Evolutionary conservation across 495 filamentous ascomycete genomes (phyloP), one percentile per base, ranked within the genome.

Genomic region (Tuber borchii): DNA sequence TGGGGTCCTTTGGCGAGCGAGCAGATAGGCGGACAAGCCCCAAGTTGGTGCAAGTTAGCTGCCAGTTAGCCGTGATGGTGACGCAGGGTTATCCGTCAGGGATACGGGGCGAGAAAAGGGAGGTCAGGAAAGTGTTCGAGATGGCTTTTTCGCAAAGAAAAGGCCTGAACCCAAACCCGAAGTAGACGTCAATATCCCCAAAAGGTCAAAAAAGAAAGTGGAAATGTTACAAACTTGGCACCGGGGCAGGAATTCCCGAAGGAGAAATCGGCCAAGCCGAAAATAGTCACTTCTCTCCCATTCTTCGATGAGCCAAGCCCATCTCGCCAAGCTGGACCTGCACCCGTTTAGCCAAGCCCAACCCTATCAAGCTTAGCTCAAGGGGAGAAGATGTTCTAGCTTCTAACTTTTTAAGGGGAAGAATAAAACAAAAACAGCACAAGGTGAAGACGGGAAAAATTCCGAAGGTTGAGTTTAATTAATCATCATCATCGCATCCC

Each of bases 271-370:
- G 56, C 56, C 17, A 65, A 65, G 12, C 26, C 56, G 2, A 65
- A 65, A 65, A 34, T 31, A 34, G 56, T 65, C 31, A 7, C 56
- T 65, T 14, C 51, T 31, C 51, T 26, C n/a, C 9, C 22, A 61
- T 61, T 61, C 17, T 34, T 34, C 56, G 26, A 34, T 65, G 56
- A 34, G 6, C 56, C 56, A 65, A 65, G 56, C 26, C 56, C 56
- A 65, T 65, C 56, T 65, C 56, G 56, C 56, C 56, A 65, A 65
- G 56, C 56, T 34, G 56, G 56, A 34, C 56, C 56, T 65, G 56
- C 56, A 17, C 56, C 0, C 26, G 4, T 7, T 34, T 17, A 6
- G 56, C 26, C 56, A 65, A 65, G 51, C 9, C 56, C 26, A 65
- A 65, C 56, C 56, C 26, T 6, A 14, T 65, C 26, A 2, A 26